Base-by-base conservation (phyloP, 2,329 filamentous ascomycete genomes). In the Pseudocercospora fuligena region DNA sequence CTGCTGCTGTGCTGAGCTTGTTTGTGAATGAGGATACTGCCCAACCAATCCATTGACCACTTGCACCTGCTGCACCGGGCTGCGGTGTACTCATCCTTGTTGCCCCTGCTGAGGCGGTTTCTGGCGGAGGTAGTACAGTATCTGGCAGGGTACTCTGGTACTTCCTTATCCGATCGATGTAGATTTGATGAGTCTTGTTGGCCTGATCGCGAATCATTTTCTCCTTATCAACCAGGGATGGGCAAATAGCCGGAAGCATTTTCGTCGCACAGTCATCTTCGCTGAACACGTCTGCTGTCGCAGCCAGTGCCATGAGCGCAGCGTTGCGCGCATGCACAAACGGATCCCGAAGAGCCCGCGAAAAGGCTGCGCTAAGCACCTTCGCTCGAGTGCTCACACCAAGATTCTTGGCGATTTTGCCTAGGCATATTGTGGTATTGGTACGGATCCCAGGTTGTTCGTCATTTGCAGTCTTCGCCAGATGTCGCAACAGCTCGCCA, bases 21-120 rank as follows among this genome's bases (percentile, higher is more conserved):
- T 98, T 98, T 1, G 95, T 98, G 77, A 99, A 99, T 1, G 93
- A 97, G 0, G 95, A 98, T 63, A 99, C 97, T 1, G 95, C 95
- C 95, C 95, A 99, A 12, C 95, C 95, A 1, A 95, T 89, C 95
- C 95, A 98, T 2, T 89, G 89, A 19, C 56, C 56, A 23, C 86
- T 78, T 14, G 75, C 67, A 1, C 66, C 67, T 47, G 90, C 86
- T 46, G 85, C 87, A 23, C 68, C 64, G 3, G 75, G 75, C 67
- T 93, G 91, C 1, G 93, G 90, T 1, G 92, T 95, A 69, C 90
- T 89, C 85, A 97, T 95, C 36, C 92, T 88, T 0, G 87, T 85
- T 47, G 81, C 78, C 14, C 76, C 78, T 31, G 80, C 77, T 4
- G 82, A 82, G 25, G 83, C 80, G 12, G 84, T 78, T 2, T 86